Evolutionary conservation across 2,329 filamentous ascomycete species (phyloP).

Genomic region (Pseudocercospora ulei): DNA sequence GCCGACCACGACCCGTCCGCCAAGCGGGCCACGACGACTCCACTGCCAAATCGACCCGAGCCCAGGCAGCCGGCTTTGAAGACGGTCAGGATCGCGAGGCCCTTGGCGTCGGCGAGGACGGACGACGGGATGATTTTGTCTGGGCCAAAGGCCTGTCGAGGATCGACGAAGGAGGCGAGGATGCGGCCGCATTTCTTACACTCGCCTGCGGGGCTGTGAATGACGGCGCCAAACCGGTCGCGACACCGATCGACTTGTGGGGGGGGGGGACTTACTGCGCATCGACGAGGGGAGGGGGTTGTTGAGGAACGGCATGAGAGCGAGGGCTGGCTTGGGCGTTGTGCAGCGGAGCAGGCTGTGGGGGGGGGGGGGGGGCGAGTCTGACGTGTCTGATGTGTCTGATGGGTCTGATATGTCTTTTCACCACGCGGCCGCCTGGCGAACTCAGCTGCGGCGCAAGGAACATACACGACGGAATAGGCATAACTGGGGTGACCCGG

Average conservation of each 20-base stretch:
- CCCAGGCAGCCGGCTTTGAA: conserved; percentile 81
- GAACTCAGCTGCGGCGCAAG: too few relatives aligned
- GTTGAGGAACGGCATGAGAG: conserved; percentile 46
- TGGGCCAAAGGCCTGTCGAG: conserved; percentile 82
- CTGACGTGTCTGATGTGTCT: too few relatives aligned
- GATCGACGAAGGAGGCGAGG: conserved; percentile 86
- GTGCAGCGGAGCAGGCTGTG: neutral
- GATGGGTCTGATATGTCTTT: too few relatives aligned
- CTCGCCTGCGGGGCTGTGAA: conserved; percentile 56
- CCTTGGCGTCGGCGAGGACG: conserved; percentile 85
- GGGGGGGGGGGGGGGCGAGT: neutral
- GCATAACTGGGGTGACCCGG: too few relatives aligned
- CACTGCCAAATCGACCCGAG: conserved; percentile 70
- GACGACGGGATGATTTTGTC: conserved; percentile 94
- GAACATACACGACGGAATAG: too few relatives aligned
- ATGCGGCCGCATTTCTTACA: conserved; percentile 97
- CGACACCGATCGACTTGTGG: neutral
- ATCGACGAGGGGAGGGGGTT: conserved; percentile 48
- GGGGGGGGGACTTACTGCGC: conserved; percentile 40
- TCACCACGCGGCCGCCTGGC: too few relatives aligned
- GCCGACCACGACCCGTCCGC: conserved; percentile 71
- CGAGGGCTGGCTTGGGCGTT: too few relatives aligned
- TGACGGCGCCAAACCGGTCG: neutral
- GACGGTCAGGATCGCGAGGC: conserved; percentile 75
- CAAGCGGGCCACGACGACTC: conserved; percentile 69